A percentile compares a stretch with the other conserved stretches of the same genome.
phyloP scores from a whole-genome alignment of 495 filamentous ascomycete genomes.

The Aspergillus egyptiacus region DNA sequence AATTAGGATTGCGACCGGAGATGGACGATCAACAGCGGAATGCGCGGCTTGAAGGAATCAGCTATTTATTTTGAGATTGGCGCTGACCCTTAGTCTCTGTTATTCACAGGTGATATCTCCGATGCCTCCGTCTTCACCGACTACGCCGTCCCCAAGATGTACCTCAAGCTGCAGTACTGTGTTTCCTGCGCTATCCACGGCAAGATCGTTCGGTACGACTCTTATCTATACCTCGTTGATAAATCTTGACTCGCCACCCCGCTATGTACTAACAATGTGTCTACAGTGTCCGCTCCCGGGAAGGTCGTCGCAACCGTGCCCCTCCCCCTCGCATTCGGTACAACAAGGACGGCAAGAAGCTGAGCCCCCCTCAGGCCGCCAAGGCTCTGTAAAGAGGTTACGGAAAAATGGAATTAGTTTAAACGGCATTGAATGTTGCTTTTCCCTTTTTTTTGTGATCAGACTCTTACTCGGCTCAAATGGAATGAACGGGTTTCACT shows the following conservation, averaged over 20 bases:
- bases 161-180: slow-evolving; percentile 99
- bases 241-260: background rate
- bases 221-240: background rate
- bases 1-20: slow-evolving; percentile 7
- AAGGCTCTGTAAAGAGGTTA: slow-evolving; percentile 53
- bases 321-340: slow-evolving; percentile 94
- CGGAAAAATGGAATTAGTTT: slow-evolving; percentile 37
- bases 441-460: slow-evolving; percentile 22
- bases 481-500: slow-evolving; percentile 27
- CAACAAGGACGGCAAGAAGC: slow-evolving; percentile 99
- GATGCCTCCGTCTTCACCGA: slow-evolving; percentile 98
- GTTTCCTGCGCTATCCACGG: slow-evolving; percentile 99
- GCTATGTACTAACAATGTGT: background rate
- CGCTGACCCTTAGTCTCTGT: slow-evolving; percentile 14
- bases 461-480: slow-evolving; percentile 20
- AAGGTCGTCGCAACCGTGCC: slow-evolving; percentile 97
- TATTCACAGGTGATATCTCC: slow-evolving; percentile 87
- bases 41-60: slow-evolving; percentile 1
- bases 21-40: slow-evolving; percentile 8
- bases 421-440: slow-evolving; percentile 24
- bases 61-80: background rate
- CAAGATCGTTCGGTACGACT: slow-evolving; percentile 97
- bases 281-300: slow-evolving; percentile 88
- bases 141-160: slow-evolving; percentile 99
- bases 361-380: slow-evolving; percentile 81